Evolutionary conservation across 805 yeast genomes (phyloP).

Genomic region (Kodamaea kakaduensis): DNA sequence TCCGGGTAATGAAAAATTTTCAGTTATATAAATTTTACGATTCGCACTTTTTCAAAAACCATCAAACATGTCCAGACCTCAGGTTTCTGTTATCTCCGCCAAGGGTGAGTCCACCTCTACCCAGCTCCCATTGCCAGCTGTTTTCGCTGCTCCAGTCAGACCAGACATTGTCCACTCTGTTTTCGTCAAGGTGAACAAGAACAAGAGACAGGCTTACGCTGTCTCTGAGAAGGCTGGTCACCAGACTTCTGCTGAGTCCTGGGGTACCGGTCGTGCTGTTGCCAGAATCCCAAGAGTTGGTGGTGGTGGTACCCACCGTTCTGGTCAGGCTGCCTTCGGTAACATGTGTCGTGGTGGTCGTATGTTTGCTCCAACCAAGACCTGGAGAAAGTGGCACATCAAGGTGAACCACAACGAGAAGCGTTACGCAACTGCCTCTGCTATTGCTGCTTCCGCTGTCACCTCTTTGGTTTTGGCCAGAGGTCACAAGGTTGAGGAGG

Average conservation of each 20-base stretch:
- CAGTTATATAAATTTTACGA: slow-evolving; percentile 8
- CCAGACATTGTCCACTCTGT: slow-evolving; percentile 99
- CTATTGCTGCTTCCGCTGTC: slow-evolving; percentile 98
- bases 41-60: slow-evolving; percentile 16
- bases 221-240: slow-evolving; percentile 99
- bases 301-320: slow-evolving; percentile 99
- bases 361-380: slow-evolving; percentile 99
- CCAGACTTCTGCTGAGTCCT: slow-evolving; percentile 99
- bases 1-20: slow-evolving; percentile 15
- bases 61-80: slow-evolving; percentile 72
- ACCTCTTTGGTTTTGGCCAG: slow-evolving; percentile 98
- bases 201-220: slow-evolving; percentile 99
- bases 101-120: slow-evolving; percentile 83
- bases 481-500: slow-evolving; percentile 99
- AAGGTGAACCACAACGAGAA: slow-evolving; percentile 99
- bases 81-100: slow-evolving; percentile 89
- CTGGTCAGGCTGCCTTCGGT: slow-evolving; percentile 99
- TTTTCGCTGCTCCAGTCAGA: slow-evolving; percentile 99
- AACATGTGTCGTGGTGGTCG: slow-evolving; percentile 99
- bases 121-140: slow-evolving; percentile 94
- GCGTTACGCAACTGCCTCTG: slow-evolving; percentile 99
- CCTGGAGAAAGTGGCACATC: slow-evolving; percentile 99
- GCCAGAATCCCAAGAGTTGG: slow-evolving; percentile 99
- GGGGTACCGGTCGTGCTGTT: slow-evolving; percentile 99
- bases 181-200: slow-evolving; percentile 97